Evolutionary conservation across 306 rosid genomes (phyloP).

Genomic region (Begonia fuchsioides): DNA sequence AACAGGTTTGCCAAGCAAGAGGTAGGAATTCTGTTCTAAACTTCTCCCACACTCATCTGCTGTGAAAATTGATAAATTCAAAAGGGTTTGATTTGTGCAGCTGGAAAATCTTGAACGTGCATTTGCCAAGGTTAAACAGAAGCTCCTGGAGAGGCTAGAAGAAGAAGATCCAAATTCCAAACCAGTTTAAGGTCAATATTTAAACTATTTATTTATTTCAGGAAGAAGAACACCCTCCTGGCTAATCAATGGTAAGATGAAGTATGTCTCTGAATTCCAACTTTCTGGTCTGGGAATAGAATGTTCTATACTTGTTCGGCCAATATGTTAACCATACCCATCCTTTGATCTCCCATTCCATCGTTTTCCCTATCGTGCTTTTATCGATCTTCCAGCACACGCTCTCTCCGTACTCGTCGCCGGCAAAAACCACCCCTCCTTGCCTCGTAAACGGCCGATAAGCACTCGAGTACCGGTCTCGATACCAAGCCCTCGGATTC

Average conservation of each 20-base stretch:
- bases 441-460: constrained; percentile 72
- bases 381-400: constrained; percentile 77
- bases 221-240: neutral
- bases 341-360: constrained; percentile 90
- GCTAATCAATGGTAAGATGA: constrained; percentile 33
- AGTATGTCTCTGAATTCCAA: constrained; percentile 61
- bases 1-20: constrained; percentile 54
- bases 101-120: constrained; percentile 21
- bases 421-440: constrained; percentile 80
- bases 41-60: neutral
- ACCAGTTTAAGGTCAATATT: no score
- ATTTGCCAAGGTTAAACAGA: constrained; percentile 16
- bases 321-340: constrained; percentile 89
- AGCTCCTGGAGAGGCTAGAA: constrained; percentile 11
- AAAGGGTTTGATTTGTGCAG: constrained; percentile 5
- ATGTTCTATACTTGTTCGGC: constrained; percentile 70
- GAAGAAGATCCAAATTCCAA: neutral
- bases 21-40: constrained; percentile 22
- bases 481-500: constrained; percentile 76
- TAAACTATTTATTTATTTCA: no score
- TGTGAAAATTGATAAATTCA: no score
- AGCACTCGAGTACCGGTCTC: constrained; percentile 63
- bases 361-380: constrained; percentile 38
- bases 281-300: constrained; percentile 62
- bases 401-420: constrained; percentile 72